Evolutionary conservation across 495 filamentous ascomycete species (phyloP).

Genomic region (Tuber borchii): DNA sequence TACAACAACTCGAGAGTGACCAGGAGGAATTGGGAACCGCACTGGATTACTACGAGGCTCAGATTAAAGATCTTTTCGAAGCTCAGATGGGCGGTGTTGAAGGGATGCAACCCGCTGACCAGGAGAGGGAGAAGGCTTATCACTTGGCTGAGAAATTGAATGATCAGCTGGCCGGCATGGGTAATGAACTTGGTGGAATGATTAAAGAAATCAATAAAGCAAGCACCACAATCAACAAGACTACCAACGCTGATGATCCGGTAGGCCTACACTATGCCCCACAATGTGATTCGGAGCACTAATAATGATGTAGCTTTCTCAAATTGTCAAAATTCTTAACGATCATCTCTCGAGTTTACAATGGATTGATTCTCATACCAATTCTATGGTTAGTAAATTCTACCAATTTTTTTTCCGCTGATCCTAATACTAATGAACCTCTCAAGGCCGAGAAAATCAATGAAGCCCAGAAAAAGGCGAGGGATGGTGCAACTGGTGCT

Average conservation of each 20-base stretch:
- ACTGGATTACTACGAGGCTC: constrained; percentile 81
- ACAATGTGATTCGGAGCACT: constrained; percentile 14
- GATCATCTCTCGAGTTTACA: constrained; percentile 85
- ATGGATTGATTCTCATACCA: constrained; percentile 64
- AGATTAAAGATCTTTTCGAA: constrained; percentile 77
- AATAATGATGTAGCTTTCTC: constrained; percentile 60
- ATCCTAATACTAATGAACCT: not conserved
- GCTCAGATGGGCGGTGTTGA: constrained; percentile 63
- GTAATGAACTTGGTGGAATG: constrained; percentile 84
- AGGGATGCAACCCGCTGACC: constrained; percentile 73
- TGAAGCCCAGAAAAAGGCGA: constrained; percentile 39
- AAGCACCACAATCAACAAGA: constrained; percentile 75
- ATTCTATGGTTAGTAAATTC: constrained; percentile 8
- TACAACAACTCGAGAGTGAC: constrained; percentile 77
- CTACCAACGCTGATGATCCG: constrained; percentile 80
- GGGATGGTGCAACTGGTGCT: constrained; percentile 53
- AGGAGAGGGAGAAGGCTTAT: constrained; percentile 90
- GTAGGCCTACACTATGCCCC: constrained; percentile 53
- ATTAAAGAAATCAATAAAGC: constrained; percentile 95
- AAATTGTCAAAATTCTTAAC: constrained; percentile 95
- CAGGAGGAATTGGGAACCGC: constrained; percentile 79
- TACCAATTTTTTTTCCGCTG: not conserved
- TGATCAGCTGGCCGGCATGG: constrained; percentile 81
- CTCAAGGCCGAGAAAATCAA: constrained; percentile 35
- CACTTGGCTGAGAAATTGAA: constrained; percentile 84